Conservation (phyloP, 345 rosid species). For the Ceriops zippeliana region DNA sequence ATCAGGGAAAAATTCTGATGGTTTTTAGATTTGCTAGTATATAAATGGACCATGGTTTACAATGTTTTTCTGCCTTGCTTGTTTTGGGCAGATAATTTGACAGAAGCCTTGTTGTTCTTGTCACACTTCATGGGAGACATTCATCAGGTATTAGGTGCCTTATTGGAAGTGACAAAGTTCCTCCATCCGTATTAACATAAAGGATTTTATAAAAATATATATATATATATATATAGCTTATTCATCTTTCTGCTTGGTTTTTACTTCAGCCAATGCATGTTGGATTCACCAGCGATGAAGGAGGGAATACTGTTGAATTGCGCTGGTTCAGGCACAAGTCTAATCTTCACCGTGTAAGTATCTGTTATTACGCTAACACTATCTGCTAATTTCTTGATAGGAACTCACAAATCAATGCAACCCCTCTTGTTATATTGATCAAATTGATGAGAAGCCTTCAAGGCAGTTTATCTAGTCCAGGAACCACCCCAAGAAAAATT, state of each 20-base stretch:
- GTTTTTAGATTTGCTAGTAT: too few relatives aligned
- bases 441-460: not conserved
- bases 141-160: conserved; percentile 54
- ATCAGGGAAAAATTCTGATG: too few relatives aligned
- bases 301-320: conserved; percentile 78
- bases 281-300: conserved; percentile 77
- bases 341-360: conserved; percentile 81
- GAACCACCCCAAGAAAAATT: too few relatives aligned
- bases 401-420: not conserved
- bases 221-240: too few relatives aligned
- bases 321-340: conserved; percentile 92
- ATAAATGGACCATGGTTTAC: too few relatives aligned
- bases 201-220: not conserved
- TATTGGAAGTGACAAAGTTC: not conserved
- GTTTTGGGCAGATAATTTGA: conserved; percentile 64
- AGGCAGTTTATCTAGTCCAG: too few relatives aligned
- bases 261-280: conserved; percentile 75
- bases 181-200: too few relatives aligned
- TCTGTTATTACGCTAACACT: not conserved
- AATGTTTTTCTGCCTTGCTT: not conserved
- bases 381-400: too few relatives aligned
- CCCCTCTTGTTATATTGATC: not conserved
- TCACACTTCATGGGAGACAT: conserved; percentile 96
- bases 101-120: conserved; percentile 83
- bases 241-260: not conserved